Evolutionary conservation across 371 early-diverging fungal genomes (phyloP).

Genomic region (Mortierella sp.): DNA sequence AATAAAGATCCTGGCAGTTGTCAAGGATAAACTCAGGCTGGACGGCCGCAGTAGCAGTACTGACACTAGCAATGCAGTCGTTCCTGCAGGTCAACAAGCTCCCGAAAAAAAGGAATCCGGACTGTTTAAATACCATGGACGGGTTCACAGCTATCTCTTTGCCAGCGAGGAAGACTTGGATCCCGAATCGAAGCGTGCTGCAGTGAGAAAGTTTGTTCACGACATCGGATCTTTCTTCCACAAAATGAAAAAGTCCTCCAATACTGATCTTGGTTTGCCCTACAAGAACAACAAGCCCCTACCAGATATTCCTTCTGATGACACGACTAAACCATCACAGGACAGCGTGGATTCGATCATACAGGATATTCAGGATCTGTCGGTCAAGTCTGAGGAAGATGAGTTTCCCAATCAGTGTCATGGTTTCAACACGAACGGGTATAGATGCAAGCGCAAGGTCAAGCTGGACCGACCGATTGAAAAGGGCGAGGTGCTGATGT

Average conservation of each 20-base stretch:
- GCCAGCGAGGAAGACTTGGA: constrained; percentile 17
- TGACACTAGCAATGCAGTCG: constrained; percentile 3
- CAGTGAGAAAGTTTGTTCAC: constrained; percentile 16
- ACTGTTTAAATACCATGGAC: constrained; percentile 35
- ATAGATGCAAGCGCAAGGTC: constrained; percentile 50
- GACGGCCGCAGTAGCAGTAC: constrained; percentile 11
- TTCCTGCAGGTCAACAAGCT: constrained; percentile 2
- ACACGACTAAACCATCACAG: constrained; percentile 8
- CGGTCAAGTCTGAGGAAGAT: constrained; percentile 22
- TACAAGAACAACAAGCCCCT: constrained; percentile 21
- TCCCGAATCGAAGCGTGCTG: constrained; percentile 25
- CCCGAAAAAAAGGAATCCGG: constrained; percentile 16
- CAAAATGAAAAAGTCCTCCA: constrained; percentile 17
- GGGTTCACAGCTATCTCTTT: constrained; percentile 27
- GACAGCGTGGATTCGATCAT: constrained; percentile 30
- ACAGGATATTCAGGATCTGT: constrained; percentile 19
- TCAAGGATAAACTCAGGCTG: constrained; percentile 20
- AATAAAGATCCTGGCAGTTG: constrained; percentile 18
- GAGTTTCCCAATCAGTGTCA: constrained; percentile 49
- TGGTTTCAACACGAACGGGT: constrained; percentile 45
- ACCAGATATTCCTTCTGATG: constrained; percentile 14
- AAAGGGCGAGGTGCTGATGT: constrained; percentile 46
- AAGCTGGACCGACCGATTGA: constrained; percentile 45
- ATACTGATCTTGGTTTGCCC: constrained; percentile 4
- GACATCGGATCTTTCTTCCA: constrained; percentile 14